Evolutionary conservation across 148 eudicot genomes (phyloP).

Genomic region (Arctostaphylos glauca): DNA sequence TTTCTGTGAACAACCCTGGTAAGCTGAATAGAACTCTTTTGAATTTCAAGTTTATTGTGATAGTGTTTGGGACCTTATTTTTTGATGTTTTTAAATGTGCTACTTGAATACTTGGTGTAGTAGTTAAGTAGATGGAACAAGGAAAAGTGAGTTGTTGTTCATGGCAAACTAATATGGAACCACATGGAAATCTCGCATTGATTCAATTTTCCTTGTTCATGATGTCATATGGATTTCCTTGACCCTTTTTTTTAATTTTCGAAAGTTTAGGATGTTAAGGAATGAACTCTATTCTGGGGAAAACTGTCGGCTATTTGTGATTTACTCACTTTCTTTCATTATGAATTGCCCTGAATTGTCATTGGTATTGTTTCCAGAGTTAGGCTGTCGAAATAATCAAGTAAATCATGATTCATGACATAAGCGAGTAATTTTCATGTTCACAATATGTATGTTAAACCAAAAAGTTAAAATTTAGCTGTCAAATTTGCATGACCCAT

Average conservation of each 20-base stretch:
- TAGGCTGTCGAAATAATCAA: not conserved
- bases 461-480: not conserved
- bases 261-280: not conserved
- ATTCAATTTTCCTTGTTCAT: too few species aligned
- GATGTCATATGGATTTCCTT: not conserved
- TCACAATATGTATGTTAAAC: not conserved
- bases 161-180: not conserved
- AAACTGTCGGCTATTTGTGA: not conserved
- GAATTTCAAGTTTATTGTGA: not conserved
- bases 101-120: not conserved
- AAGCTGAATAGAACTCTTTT: not conserved
- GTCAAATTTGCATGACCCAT: not conserved
- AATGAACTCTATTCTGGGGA: not conserved
- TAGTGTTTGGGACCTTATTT: too few species aligned
- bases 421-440: not conserved
- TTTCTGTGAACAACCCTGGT: conserved; percentile 33
- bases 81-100: not conserved
- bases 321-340: not conserved
- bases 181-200: too few species aligned
- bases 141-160: not conserved
- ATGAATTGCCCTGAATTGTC: not conserved
- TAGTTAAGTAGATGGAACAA: not conserved
- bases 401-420: not conserved
- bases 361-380: not conserved
- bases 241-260: not conserved